Evolutionary conservation across 1,284 basidiomycete genomes (phyloP), one percentile per base, ranked within the genome.

Genomic region (Tylopilus sp.): DNA sequence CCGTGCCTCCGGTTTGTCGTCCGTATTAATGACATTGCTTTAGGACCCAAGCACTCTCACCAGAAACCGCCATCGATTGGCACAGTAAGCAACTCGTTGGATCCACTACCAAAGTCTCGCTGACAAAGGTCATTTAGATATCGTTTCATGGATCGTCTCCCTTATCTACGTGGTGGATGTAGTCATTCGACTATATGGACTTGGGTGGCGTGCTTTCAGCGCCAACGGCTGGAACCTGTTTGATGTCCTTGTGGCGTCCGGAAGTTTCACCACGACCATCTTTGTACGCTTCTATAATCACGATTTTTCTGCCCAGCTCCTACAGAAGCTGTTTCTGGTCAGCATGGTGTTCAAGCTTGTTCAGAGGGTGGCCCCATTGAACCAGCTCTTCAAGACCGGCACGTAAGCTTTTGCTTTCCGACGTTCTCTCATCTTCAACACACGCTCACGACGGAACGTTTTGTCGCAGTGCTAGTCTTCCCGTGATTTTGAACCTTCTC

Each of bases 331-430:
- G 11, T 98, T 99, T 72, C 77, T 99, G 39, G 92, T 95, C 55
- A 86, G 85, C 56, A 90, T 97, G 46, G 85, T 91, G 0, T 87
- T 98, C 77, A 99, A 99, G 71, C 79, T 99, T 20, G 91, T 97
- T 1, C 92, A 97, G 65, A 81, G 90, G 45, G 88, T 86, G 54
- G 87, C 93, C 62, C 85, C 83, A 56, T 75, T 99, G 52, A 98
- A 98, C 62, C 92, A 96, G 71, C 76, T 99, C 17, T 98, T 98
- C 81, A 97, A 97, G 72, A 97, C 94, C 7, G 91, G 92, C 2
- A 80, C 91, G 90, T 94, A 73, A 57, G 91, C 76, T 26, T 7
- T 28, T 7, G 18, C 3, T 40, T 33, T 20, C 44, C 49, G 14
- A 26, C 18, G 39, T 42, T 46, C 9, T 12, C 10, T 43, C 9